Conservation (phyloP, 495 filamentous ascomycete genomes). For the Aspergillus ellipticus region DNA sequence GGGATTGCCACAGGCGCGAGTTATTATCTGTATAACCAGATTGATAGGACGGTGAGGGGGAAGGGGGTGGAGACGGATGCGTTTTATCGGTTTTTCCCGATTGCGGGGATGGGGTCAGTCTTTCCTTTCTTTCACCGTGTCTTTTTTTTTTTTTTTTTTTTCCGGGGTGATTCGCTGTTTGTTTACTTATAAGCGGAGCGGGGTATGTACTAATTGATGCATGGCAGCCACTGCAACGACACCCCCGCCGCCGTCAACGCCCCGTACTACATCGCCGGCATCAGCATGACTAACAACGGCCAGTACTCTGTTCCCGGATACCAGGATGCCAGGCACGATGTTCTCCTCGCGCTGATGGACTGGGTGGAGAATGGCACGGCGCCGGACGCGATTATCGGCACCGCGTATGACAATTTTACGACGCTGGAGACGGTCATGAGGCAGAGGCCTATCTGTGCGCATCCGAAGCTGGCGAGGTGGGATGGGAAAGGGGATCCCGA, state of each 20-base stretch:
- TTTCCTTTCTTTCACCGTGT: too few species aligned
- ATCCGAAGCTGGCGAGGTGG: background rate
- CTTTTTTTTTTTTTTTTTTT: too few species aligned
- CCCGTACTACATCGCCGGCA: background rate
- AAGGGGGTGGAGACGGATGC: constrained; percentile 14
- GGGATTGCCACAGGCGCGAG: constrained; percentile 8
- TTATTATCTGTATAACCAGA: constrained; percentile 15
- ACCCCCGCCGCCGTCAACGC: background rate
- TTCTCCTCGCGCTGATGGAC: constrained; percentile 44
- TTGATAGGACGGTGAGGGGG: background rate
- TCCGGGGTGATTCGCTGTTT: too few species aligned
- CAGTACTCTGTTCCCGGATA: constrained; percentile 36
- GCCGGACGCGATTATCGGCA: constrained; percentile 39
- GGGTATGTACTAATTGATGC: too few species aligned
- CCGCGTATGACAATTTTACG: constrained; percentile 30
- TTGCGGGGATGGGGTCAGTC: constrained; percentile 37
- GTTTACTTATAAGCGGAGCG: too few species aligned
- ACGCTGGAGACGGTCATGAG: background rate
- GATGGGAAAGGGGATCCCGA: background rate
- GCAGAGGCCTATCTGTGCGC: background rate
- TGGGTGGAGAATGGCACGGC: constrained; percentile 49
- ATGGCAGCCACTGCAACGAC: constrained; percentile 10
- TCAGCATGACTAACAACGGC: background rate
- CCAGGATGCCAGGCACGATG: constrained; percentile 40
- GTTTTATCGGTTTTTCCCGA: constrained; percentile 35